These are phyloP conservation scores for Bimuria novae-zelandiae DNA, from an alignment of 2,329 filamentous ascomycete genomes.

Conservation along the genomic window DNA sequence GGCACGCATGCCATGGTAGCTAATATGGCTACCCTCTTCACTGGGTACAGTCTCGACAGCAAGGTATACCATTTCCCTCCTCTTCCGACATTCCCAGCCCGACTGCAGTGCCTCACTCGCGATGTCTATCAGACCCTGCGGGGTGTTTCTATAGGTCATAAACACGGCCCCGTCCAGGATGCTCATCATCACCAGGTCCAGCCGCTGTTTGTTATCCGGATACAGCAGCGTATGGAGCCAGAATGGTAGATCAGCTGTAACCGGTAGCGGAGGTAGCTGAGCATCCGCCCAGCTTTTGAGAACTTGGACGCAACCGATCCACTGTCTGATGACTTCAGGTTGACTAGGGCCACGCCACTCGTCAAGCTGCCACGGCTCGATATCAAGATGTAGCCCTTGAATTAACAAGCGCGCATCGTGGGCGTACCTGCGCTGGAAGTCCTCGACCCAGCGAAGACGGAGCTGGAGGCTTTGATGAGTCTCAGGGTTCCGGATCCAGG, in stretches of 20 bases:
- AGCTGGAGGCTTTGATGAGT: constrained; percentile 1
- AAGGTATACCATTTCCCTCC: background rate
- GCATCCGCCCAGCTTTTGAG: background rate
- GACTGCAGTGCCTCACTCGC: background rate
- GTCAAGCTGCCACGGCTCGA: constrained; percentile 4
- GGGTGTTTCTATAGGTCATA: constrained; percentile 1
- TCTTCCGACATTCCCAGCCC: background rate
- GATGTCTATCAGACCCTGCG: background rate
- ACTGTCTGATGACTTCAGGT: constrained; percentile 3
- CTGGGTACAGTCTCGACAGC: constrained; percentile 3
- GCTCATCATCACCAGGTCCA: background rate
- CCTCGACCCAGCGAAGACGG: background rate
- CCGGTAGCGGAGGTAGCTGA: background rate
- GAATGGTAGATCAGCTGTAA: constrained; percentile 2
- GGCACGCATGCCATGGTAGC: background rate
- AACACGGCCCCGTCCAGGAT: constrained; percentile 1
- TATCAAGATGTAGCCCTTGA: background rate
- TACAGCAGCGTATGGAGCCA: constrained; percentile 2
- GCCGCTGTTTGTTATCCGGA: background rate
- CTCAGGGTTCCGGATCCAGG: background rate
- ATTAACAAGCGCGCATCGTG: background rate
- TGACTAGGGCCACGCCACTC: background rate
- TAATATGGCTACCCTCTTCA: constrained; percentile 1
- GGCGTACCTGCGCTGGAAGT: background rate
- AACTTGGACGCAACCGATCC: background rate